Conservation (phyloP, 345 rosid genomes). For the Iberis pinnata region DNA sequence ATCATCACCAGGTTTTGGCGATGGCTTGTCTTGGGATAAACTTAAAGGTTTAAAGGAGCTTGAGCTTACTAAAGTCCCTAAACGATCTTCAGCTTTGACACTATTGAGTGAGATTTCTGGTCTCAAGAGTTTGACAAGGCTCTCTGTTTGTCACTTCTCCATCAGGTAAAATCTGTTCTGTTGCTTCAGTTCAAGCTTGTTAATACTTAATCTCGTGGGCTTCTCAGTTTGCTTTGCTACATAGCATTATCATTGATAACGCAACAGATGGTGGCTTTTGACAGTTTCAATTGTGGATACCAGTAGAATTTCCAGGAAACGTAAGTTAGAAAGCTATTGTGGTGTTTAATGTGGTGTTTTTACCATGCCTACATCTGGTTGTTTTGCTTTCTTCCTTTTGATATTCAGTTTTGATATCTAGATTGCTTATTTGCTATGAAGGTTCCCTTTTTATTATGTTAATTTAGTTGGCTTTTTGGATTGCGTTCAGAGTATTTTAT, state of each 20-base stretch:
- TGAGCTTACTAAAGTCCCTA: slow-evolving; percentile 65
- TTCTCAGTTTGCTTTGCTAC: slow-evolving; percentile 25
- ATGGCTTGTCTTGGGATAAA: slow-evolving; percentile 52
- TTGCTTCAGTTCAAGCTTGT: slow-evolving; percentile 14
- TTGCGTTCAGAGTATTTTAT: neutral
- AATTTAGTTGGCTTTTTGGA: neutral
- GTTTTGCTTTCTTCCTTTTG: neutral
- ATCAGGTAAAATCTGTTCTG: slow-evolving; percentile 47
- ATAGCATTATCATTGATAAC: slow-evolving; percentile 10
- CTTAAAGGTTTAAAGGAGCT: slow-evolving; percentile 79
- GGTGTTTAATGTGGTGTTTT: neutral
- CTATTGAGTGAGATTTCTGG: slow-evolving; percentile 74
- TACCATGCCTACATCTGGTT: neutral
- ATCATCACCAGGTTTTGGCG: slow-evolving; percentile 51
- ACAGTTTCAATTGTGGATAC: slow-evolving; percentile 19
- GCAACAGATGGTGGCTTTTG: slow-evolving; percentile 20
- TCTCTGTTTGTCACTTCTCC: slow-evolving; percentile 85
- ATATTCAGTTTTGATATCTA: slow-evolving; percentile 1
- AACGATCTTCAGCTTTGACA: slow-evolving; percentile 62
- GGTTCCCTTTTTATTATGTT: neutral
- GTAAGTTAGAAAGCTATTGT: slow-evolving; percentile 18
- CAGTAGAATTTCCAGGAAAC: slow-evolving; percentile 21
- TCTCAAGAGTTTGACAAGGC: slow-evolving; percentile 69
- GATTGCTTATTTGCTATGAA: neutral
- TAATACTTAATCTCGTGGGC: slow-evolving; percentile 17